Base-by-base conservation (phyloP, 2,329 filamentous ascomycete species). In the Aspergillus phoenicis region DNA sequence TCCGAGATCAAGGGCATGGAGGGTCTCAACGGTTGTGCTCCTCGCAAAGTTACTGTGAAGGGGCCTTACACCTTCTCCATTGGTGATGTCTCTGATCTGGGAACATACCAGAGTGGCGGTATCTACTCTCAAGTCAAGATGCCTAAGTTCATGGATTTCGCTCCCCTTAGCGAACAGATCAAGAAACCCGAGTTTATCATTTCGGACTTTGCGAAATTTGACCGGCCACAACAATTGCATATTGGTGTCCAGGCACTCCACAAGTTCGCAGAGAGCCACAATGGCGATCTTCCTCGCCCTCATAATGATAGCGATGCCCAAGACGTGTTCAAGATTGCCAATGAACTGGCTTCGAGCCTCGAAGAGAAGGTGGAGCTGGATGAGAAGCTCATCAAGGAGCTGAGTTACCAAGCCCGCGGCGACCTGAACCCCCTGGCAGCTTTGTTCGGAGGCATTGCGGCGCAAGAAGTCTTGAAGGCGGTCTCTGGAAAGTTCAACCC, bases 51-150 rank as follows among this genome's bases (percentile, higher is more conserved):
- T 63, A 91, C 90, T 4, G 93, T 97, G 53, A 97, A 96, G 81
- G 95, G 91, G 0, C 95, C 95, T 3, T 99, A 98, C 77, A 97
- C 93, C 8, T 99, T 99, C 79, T 95, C 92, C 13, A 97, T 99
- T 68, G 95, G 94, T 45, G 92, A 97, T 75, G 92, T 98, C 8
- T 91, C 91, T 24, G 89, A 87, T 5, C 84, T 97, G 38, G 95
- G 95, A 38, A 84, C 91, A 70, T 99, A 99, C 81, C 82, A 91
- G 81, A 86, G 90, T 55, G 94, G 94, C 51, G 95, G 95, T 62
- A 86, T 97, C 62, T 99, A 91, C 77, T 89, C 91, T 41, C 95
- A 99, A 78, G 95, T 98, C 77, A 99, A 98, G 85, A 97, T 97
- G 94, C 95, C 95, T 54, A 97, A 95, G 81, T 86, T 92, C 58